Base-by-base conservation (phyloP, 768 basidiomycete species). In the Russula sp. region DNA sequence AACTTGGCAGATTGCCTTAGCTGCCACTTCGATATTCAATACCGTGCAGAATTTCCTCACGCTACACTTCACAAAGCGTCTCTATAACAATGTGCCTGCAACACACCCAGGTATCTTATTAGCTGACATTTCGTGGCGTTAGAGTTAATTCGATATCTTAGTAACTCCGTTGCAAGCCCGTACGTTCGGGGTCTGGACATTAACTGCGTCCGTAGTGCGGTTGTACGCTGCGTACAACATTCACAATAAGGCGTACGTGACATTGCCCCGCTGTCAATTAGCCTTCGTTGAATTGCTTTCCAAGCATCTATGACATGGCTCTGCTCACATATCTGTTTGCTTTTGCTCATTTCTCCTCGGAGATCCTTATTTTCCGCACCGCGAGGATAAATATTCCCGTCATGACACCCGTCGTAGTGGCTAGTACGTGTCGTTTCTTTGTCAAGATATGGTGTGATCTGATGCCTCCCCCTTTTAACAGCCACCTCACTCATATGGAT, bases 161-260 rank as follows among this genome's bases (percentile, higher is more conserved):
- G 96, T 99, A 11, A 94, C 92, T 7, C 74, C 79, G 18, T 79
- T 98, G 20, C 91, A 95, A 66, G 88, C 91, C 41, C 82, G 96
- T 49, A 90, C 93, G 5, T 97, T 97, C 71, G 95, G 83, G 1
- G 80, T 84, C 1, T 99, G 96, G 96, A 98, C 95, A 0, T 72
- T 96, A 54, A 86, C 88, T 5, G 84, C 92, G 8, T 91, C 90
- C 25, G 75, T 88, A 49, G 84, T 98, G 52, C 85, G 96, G 39
- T 76, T 79, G 51, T 94, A 94, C 68, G 90, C 93, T 11, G 93
- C 96, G 7, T 98, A 94, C 74, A 79, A 98, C 71, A 89, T 98
- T 66, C 76, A 85, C 60, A 79, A 84, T 70, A 91, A 91, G 75
- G 76, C 80, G 96, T 95, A 70, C 66, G 86, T 76, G 20, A 20